Conservation (phyloP, 345 rosid species). For the Ceriops tagal region DNA sequence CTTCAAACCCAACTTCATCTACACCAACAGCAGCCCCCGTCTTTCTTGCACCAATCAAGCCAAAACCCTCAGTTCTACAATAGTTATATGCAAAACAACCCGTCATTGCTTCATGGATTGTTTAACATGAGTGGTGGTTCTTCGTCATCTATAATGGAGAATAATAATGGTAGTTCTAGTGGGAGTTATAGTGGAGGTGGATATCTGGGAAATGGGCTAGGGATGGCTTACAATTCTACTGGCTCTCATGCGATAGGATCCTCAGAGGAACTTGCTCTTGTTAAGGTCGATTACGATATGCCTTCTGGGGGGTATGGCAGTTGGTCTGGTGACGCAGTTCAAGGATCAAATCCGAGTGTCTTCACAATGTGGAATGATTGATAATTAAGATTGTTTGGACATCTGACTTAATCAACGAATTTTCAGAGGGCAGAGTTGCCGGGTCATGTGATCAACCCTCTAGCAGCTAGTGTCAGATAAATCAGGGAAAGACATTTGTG, state of each 20-base stretch:
- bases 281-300: slow-evolving; percentile 93
- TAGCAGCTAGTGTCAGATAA: too few species aligned
- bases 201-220: slow-evolving; percentile 54
- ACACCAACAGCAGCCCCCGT: slow-evolving; percentile 58
- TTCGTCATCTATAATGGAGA: slow-evolving; percentile 37
- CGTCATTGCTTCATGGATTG: slow-evolving; percentile 65
- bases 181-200: slow-evolving; percentile 49
- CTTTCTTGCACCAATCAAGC: slow-evolving; percentile 45
- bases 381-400: slow-evolving; percentile 4
- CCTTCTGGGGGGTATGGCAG: slow-evolving; percentile 54
- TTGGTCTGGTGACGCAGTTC: slow-evolving; percentile 71
- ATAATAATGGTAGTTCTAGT: slow-evolving; percentile 33
- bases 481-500: neutral
- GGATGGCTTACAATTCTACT: slow-evolving; percentile 45
- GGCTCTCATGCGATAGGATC: slow-evolving; percentile 41
- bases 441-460: neutral
- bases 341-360: slow-evolving; percentile 67
- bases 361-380: slow-evolving; percentile 93
- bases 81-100: slow-evolving; percentile 62
- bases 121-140: slow-evolving; percentile 38
- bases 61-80: slow-evolving; percentile 61
- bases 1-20: slow-evolving; percentile 79
- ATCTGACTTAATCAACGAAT: neutral
- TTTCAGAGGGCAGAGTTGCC: neutral
- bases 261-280: slow-evolving; percentile 52